Percentiles rank a stretch among this genome's conserved stretches.
phyloP scores from a whole-genome alignment of 2,329 filamentous ascomycete species.

The Colletotrichum liriopes region DNA sequence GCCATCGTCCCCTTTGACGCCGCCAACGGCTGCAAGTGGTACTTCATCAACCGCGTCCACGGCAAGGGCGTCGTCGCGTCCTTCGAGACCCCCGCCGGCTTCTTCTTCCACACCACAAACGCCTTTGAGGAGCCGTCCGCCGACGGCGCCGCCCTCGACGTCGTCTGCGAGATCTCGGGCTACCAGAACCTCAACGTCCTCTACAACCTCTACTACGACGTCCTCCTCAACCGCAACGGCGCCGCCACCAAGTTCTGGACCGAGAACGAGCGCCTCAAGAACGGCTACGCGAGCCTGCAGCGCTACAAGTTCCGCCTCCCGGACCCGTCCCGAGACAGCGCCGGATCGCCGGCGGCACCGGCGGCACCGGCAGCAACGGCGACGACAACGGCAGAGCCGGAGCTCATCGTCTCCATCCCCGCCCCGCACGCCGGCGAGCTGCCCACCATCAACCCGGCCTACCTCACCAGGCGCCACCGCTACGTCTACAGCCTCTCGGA shows the following conservation, averaged over 20 bases:
- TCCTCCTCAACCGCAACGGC: conserved; percentile 69
- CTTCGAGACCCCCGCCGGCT: conserved; percentile 78
- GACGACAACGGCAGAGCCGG: conserved; percentile 28
- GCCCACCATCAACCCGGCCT: conserved; percentile 75
- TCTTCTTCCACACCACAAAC: conserved; percentile 87
- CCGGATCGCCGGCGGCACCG: not conserved
- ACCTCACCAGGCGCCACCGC: conserved; percentile 67
- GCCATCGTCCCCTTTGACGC: conserved; percentile 76
- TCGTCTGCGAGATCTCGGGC: conserved; percentile 77
- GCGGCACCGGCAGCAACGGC: conserved; percentile 34
- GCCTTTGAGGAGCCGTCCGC: conserved; percentile 75
- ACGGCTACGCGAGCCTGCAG: conserved; percentile 56
- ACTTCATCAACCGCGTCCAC: conserved; percentile 78
- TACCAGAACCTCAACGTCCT: conserved; percentile 78
- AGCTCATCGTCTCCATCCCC: conserved; percentile 55
- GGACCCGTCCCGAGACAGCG: not conserved
- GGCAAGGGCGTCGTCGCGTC: conserved; percentile 77
- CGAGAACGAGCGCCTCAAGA: conserved; percentile 57
- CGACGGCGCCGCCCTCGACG: conserved; percentile 55
- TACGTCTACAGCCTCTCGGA: conserved; percentile 74
- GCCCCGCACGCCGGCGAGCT: conserved; percentile 73
- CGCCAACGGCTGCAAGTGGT: conserved; percentile 75
- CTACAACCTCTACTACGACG: conserved; percentile 78
- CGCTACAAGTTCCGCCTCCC: conserved; percentile 62
- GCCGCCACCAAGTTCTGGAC: conserved; percentile 61